A percentile compares a stretch with the other conserved stretches of the same genome.
These are phyloP conservation scores for Neurospora tetraspora DNA, from an alignment of 495 filamentous ascomycete genomes.

Conservation along the genomic window DNA sequence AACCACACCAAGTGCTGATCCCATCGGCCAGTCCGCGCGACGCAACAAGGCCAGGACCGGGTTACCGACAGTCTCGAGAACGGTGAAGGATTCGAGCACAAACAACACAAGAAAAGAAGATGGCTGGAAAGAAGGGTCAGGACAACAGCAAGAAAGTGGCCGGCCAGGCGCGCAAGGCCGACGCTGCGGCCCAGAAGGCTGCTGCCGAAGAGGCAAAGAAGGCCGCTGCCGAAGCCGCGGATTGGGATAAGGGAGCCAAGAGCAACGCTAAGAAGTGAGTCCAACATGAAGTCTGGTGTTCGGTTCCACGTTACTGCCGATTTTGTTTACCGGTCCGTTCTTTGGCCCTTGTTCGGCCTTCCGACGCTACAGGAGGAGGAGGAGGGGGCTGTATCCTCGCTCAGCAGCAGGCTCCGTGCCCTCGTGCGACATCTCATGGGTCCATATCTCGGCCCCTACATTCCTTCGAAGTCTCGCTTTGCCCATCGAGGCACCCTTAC, in stretches of 20 bases:
- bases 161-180: conserved; percentile 90
- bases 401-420: not conserved
- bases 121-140: conserved; percentile 51
- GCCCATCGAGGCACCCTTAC: not conserved
- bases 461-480: not conserved
- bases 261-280: conserved; percentile 73
- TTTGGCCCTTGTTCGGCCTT: not conserved
- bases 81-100: not conserved
- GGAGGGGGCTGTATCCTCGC: not conserved
- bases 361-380: not conserved
- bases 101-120: conserved; percentile 52
- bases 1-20: not conserved
- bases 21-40: not conserved
- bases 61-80: not conserved
- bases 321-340: not conserved
- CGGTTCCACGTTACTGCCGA: not conserved
- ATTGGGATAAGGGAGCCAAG: conserved; percentile 85
- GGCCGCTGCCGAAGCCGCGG: conserved; percentile 55
- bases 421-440: not conserved
- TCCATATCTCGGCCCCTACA: not conserved
- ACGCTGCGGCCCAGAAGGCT: conserved; percentile 67
- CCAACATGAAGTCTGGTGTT: not conserved
- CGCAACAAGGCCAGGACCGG: not conserved
- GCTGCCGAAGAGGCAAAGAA: conserved; percentile 59
- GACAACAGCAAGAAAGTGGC: conserved; percentile 84